phyloP scores from a whole-genome alignment of 345 rosid genomes.

The Lenwebbia sp. region DNA sequence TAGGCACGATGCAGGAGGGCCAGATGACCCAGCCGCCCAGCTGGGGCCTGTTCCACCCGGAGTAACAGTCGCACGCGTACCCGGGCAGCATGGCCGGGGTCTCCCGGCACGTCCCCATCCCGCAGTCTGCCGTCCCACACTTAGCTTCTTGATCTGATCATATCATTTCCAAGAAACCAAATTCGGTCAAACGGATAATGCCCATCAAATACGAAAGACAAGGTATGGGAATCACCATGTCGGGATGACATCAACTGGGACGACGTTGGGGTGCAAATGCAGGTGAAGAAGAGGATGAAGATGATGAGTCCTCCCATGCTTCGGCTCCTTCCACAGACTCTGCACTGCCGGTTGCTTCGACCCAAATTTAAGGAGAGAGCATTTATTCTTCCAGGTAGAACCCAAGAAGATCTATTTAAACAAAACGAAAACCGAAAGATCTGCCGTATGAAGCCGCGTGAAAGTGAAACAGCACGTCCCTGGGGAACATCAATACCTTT shows the following conservation, averaged over 20 bases:
- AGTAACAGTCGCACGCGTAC: slow-evolving; percentile 26
- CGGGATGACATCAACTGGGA: neutral
- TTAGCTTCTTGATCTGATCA: neutral
- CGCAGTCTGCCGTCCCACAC: slow-evolving; percentile 11
- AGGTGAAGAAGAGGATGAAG: neutral
- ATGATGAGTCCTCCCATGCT: neutral
- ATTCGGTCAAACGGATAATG: neutral
- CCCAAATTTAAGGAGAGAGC: neutral
- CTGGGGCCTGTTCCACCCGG: slow-evolving; percentile 37
- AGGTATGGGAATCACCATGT: neutral
- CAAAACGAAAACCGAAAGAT: neutral
- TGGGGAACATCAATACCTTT: neutral
- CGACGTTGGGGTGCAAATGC: neutral
- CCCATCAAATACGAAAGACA: neutral
- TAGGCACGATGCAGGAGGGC: slow-evolving; percentile 31
- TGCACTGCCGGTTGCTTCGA: neutral
- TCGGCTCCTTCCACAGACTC: neutral
- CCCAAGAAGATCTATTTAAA: neutral
- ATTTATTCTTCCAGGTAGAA: neutral
- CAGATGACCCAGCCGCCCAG: neutral
- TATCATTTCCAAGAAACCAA: neutral
- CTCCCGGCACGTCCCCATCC: slow-evolving; percentile 22
- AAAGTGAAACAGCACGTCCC: neutral
- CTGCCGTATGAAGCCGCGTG: neutral
- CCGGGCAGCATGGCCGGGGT: neutral